phyloP scores from a whole-genome alignment of 495 filamentous ascomycete genomes.

The Xylaria intraflava region DNA sequence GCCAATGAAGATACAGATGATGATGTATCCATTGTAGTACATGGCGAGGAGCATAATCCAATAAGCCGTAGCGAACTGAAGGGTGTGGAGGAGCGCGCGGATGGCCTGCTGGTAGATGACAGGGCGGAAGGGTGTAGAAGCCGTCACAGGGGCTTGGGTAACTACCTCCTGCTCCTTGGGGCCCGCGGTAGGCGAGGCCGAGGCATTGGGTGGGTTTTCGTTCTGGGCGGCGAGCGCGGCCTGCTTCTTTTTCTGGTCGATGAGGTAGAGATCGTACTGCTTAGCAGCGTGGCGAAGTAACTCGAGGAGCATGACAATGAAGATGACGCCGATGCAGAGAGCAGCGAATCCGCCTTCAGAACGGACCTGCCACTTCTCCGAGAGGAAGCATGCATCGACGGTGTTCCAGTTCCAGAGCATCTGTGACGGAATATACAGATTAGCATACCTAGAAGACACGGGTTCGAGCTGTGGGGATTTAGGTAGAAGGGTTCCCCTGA shows the following conservation, averaged over 20 bases:
- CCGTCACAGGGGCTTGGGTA: not conserved
- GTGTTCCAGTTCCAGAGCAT: conserved; percentile 80
- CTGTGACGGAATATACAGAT: conserved; percentile 23
- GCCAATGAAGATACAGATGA: conserved; percentile 57
- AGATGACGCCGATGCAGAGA: conserved; percentile 62
- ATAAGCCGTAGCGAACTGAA: conserved; percentile 65
- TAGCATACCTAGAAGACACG: not conserved
- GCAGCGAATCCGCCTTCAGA: conserved; percentile 58
- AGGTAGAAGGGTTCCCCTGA: not conserved
- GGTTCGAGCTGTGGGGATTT: not conserved
- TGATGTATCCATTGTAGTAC: conserved; percentile 61
- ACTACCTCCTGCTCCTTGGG: conserved; percentile 6
- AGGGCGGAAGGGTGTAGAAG: conserved; percentile 35
- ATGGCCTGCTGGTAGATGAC: conserved; percentile 51
- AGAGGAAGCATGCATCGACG: conserved; percentile 64
- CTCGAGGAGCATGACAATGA: conserved; percentile 58
- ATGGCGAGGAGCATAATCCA: conserved; percentile 61
- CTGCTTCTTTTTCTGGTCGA: conserved; percentile 34
- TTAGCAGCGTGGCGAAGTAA: conserved; percentile 51
- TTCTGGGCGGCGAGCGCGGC: conserved; percentile 5
- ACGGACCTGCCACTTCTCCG: conserved; percentile 56
- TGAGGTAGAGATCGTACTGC: conserved; percentile 56
- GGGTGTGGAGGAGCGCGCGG: conserved; percentile 56
- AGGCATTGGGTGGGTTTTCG: not conserved
- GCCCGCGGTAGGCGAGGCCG: conserved; percentile 8